Base-by-base conservation (phyloP, 2,329 filamentous ascomycete species). In the Pestalotiopsis sp. region DNA sequence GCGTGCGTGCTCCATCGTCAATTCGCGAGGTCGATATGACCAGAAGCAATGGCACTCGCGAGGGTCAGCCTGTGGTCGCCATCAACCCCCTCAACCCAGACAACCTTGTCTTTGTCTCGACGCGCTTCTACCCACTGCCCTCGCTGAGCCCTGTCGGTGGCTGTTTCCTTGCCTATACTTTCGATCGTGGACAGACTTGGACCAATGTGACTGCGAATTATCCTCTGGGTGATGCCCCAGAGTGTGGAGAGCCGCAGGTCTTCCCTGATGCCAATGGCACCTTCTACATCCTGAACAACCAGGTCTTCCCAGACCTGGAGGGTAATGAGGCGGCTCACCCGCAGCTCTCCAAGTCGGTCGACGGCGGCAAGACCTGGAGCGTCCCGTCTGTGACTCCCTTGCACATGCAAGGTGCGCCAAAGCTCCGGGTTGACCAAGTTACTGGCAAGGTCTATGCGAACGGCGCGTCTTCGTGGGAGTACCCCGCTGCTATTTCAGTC, bases 1-100 rank as follows among this genome's bases (percentile, higher is more conserved):
- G 25, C 56, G 20, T 31, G n/a, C 56, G 56, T 31, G 56, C 56
- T 20, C 25, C 56, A 58, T 7, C 25, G 25, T 58, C 56, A 12
- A 58, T 58, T 58, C 56, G 56, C 56, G 56, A 58, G n/a, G n/a
- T 58, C 5, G 56, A 58, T n/a, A 58, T 58, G 56, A 58, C 56
- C 20, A 12, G 56, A 23, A 58, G 56, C 56, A 58, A 58, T 20
- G 56, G 56, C 25, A 58, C 56, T 58, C 56, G 56, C 56, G 56
- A 58, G n/a, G 56, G 56, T 31, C 56, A 58, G 25, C 56, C 56
- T 31, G 56, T 25, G 9, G 25, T 58, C 6, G 56, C 56, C 56
- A 58, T 58, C 56, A 58, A 58, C 56, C 14, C 56, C 1, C 56
- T 58, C 6, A 31, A 58, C 13, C 56, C 56, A 12, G n/a, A 58